Conservation (phyloP, 495 filamentous ascomycete genomes). For the Tuber borchii region DNA sequence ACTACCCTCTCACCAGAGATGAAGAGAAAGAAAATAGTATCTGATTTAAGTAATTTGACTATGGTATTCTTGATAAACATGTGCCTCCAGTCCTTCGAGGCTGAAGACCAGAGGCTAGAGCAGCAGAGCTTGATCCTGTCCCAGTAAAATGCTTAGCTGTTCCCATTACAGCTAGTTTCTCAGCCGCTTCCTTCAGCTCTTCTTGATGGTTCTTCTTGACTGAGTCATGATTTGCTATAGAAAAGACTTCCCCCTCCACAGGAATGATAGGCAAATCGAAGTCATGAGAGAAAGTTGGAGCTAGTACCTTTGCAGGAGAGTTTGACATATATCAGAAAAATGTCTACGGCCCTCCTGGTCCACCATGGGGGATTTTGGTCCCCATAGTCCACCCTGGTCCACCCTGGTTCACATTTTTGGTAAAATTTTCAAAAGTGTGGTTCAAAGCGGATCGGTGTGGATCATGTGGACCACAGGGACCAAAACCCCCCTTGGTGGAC, state of each 20-base stretch:
- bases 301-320: conserved; percentile 4
- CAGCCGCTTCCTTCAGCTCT: conserved; percentile 22
- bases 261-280: neutral
- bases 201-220: conserved; percentile 34
- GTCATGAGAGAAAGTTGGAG: neutral
- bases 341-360: too few species aligned
- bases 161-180: conserved; percentile 26
- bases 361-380: too few species aligned
- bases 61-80: conserved; percentile 28
- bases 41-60: too few species aligned
- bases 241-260: conserved; percentile 5
- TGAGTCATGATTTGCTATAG: conserved; percentile 16
- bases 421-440: too few species aligned
- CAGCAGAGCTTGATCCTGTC: conserved; percentile 18
- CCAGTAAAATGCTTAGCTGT: conserved; percentile 28
- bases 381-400: too few species aligned
- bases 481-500: too few species aligned
- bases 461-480: too few species aligned
- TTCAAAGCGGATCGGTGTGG: too few species aligned
- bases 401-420: too few species aligned
- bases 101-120: conserved; percentile 13
- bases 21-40: too few species aligned
- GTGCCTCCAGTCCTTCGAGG: conserved; percentile 14
- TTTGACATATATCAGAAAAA: conserved; percentile 30
- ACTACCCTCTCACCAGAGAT: too few species aligned